These are phyloP conservation scores for Anethum foeniculum DNA, from an alignment of 140 eudicot species.

Conservation along the genomic window DNA sequence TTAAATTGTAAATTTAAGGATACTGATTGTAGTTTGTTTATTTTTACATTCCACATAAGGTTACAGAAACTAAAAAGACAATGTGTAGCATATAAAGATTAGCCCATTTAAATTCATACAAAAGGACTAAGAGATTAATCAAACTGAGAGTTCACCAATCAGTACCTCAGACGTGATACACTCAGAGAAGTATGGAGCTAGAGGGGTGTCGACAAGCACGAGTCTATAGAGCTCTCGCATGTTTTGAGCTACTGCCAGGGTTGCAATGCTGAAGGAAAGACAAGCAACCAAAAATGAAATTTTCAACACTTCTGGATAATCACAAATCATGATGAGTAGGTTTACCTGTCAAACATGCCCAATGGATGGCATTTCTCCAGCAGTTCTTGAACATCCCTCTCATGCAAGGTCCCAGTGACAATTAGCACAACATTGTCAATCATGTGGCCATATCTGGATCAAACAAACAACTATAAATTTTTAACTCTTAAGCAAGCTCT, in stretches of 20 bases:
- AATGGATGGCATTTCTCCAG: conserved; percentile 96
- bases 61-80: background rate
- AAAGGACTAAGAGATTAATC: background rate
- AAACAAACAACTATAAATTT: conserved; percentile 9
- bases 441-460: conserved; percentile 88
- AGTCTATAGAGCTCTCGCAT: conserved; percentile 97
- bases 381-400: conserved; percentile 94
- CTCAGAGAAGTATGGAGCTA: conserved; percentile 98
- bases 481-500: background rate
- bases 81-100: background rate
- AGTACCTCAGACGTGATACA: conserved; percentile 97
- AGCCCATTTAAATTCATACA: background rate
- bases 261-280: conserved; percentile 61
- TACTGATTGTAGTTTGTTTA: background rate
- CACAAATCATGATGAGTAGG: background rate
- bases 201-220: conserved; percentile 94
- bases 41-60: background rate
- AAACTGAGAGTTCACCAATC: background rate
- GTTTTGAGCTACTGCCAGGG: conserved; percentile 95
- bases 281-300: background rate
- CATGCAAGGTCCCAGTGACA: conserved; percentile 96
- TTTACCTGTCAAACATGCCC: conserved; percentile 98
- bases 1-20: background rate
- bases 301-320: background rate
- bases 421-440: conserved; percentile 95